A percentile compares a stretch with the other conserved stretches of the same genome.
Conservation (phyloP, 106 monocot species). For the Narthecium ossifragum region DNA sequence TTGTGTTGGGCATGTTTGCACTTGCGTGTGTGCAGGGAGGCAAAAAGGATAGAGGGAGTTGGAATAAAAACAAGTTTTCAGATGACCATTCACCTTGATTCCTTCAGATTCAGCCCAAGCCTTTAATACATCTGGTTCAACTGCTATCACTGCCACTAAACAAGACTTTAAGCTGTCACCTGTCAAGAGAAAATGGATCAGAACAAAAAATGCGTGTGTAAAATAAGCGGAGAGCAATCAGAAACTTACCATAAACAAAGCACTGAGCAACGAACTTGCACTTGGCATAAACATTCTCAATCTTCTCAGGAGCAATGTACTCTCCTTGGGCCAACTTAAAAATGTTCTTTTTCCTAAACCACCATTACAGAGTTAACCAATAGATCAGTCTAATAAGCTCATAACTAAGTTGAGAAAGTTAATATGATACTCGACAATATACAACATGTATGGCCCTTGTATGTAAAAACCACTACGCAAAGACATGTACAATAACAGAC, state of each 20-base stretch:
- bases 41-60: too few species aligned
- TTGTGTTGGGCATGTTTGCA: too few species aligned
- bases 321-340: constrained; percentile 98
- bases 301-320: constrained; percentile 98
- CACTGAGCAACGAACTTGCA: constrained; percentile 91
- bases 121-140: constrained; percentile 59
- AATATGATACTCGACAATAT: too few species aligned
- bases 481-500: too few species aligned
- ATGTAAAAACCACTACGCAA: too few species aligned
- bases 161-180: constrained; percentile 79
- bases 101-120: constrained; percentile 67
- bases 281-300: constrained; percentile 97
- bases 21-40: too few species aligned
- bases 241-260: constrained; percentile 79
- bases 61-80: too few species aligned
- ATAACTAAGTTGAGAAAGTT: too few species aligned
- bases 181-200: constrained; percentile 10
- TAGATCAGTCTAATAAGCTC: too few species aligned
- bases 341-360: constrained; percentile 97
- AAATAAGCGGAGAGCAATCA: not conserved
- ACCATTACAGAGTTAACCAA: too few species aligned
- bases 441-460: too few species aligned
- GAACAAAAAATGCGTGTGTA: not conserved
- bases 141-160: constrained; percentile 48
- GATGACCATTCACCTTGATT: constrained; percentile 32